Evolutionary conservation across 345 rosid species (phyloP).

Genomic region (Angophora floribunda): DNA sequence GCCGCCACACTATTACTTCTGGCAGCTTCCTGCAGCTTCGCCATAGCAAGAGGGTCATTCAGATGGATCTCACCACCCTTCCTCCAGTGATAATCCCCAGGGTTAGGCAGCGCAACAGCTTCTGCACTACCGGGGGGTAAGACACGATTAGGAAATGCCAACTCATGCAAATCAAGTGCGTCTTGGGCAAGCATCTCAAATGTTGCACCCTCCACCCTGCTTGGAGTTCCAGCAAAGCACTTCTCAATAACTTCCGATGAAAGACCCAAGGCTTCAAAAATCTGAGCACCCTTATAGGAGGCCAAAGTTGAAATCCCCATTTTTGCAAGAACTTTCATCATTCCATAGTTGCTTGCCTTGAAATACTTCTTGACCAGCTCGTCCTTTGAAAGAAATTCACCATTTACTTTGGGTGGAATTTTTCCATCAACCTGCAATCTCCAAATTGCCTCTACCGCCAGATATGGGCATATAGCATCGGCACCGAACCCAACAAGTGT

Average conservation of each 20-base stretch:
- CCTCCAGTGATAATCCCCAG: slow-evolving; percentile 99
- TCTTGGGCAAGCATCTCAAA: slow-evolving; percentile 97
- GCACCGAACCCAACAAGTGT: slow-evolving; percentile 96
- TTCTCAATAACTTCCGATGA: slow-evolving; percentile 93
- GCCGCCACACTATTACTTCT: slow-evolving; percentile 87
- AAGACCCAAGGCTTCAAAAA: slow-evolving; percentile 97
- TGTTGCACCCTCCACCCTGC: slow-evolving; percentile 98
- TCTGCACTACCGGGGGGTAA: slow-evolving; percentile 96
- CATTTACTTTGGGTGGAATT: slow-evolving; percentile 80
- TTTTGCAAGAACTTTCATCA: slow-evolving; percentile 99
- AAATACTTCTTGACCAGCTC: slow-evolving; percentile 88
- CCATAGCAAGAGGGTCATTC: slow-evolving; percentile 96
- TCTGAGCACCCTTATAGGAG: slow-evolving; percentile 99
- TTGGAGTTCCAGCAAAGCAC: slow-evolving; percentile 98
- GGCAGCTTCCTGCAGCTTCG: slow-evolving; percentile 95
- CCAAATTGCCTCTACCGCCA: slow-evolving; percentile 78
- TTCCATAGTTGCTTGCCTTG: slow-evolving; percentile 97
- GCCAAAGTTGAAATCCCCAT: slow-evolving; percentile 99
- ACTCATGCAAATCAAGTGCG: slow-evolving; percentile 71
- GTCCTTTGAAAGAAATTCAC: slow-evolving; percentile 73
- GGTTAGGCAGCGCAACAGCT: slow-evolving; percentile 84
- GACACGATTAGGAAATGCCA: slow-evolving; percentile 72
- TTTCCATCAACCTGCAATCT: slow-evolving; percentile 95
- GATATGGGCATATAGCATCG: slow-evolving; percentile 95
- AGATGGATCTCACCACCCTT: slow-evolving; percentile 95